These are phyloP conservation scores for Solanum pinnatisectum DNA, from an alignment of 257 asterid species.

Conservation along the genomic window DNA sequence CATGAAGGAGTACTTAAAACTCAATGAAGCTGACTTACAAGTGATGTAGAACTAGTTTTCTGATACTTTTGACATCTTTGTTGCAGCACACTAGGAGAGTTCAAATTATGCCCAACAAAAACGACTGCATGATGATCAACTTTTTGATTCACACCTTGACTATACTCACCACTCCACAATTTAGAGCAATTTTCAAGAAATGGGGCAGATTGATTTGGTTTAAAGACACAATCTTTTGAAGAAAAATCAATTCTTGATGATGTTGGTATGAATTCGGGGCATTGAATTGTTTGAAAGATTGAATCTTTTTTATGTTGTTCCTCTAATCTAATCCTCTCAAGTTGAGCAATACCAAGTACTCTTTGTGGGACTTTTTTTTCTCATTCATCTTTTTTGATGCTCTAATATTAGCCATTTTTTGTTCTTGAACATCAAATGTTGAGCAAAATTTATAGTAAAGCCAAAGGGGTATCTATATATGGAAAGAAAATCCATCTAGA, in stretches of 20 bases:
- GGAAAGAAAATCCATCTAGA: conserved; percentile 5
- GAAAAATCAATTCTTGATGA: conserved; percentile 25
- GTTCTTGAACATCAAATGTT: conserved; percentile 26
- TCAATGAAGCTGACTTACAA: conserved; percentile 24
- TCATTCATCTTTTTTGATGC: conserved; percentile 39
- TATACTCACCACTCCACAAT: conserved; percentile 29
- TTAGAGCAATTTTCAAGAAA: conserved; percentile 26
- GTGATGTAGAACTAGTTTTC: conserved; percentile 23
- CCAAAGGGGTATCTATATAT: conserved; percentile 22
- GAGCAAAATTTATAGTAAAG: conserved; percentile 8
- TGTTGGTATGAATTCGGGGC: background rate
- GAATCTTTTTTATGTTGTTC: conserved; percentile 50
- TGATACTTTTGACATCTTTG: conserved; percentile 35
- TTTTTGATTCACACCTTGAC: conserved; percentile 2
- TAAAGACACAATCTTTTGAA: conserved; percentile 18
- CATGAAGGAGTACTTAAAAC: background rate
- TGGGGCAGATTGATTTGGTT: conserved; percentile 18
- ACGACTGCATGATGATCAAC: no score
- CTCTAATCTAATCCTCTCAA: conserved; percentile 71
- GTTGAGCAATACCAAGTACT: conserved; percentile 92
- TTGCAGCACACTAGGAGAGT: conserved; percentile 14
- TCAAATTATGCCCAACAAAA: conserved; percentile 9
- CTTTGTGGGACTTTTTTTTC: conserved; percentile 75
- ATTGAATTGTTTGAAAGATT: conserved; percentile 20
- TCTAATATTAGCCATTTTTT: conserved; percentile 33